Base-by-base conservation (phyloP, 2,329 filamentous ascomycete genomes). In the Davidsoniella neocaledoniae region DNA sequence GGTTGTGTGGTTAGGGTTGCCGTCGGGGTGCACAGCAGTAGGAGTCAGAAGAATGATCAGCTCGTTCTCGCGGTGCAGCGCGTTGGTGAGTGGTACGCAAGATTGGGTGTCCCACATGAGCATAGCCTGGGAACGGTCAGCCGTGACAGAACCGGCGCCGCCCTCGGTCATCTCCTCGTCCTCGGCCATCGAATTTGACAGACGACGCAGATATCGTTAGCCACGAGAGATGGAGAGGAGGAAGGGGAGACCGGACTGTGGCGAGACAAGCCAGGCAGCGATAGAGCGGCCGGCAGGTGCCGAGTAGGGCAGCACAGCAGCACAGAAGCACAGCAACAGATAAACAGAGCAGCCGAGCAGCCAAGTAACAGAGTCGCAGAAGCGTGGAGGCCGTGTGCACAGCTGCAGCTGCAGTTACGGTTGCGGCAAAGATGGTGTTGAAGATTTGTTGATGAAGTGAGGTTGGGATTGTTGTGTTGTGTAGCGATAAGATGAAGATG, bases 21-120 rank as follows among this genome's bases (percentile, higher is more conserved):
- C 63, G 56, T 63, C 66, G 54, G 65, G 59, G 43, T 68, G 74
- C 19, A 68, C 60, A 33, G 74, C 69, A 23, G 72, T 69, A 1
- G 77, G 77, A 5, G 79, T 78, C 33, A 81, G 61, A 43, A 80
- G 70, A 46, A 83, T 65, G n/a, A 81, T 64, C n/a, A 74, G 61
- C 55, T 77, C 72, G 48, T 68, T 66, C 43, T 72, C 65, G 6
- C 48, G 38, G 38, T 57, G 59, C 23, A 77, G 64, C 26, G 66
- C 60, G 49, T 61, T 68, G 41, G 64, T 63, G 42, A 76, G 60
- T 12, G 71, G 69, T 16, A 78, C 61, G 57, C 66, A 70, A 42
- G 64, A 60, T 55, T 67, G 66, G 25, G 60, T 58, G 55, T 72
- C 70, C 58, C 68, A 65, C 52, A 67, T 48, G 51, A 69, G 54